phyloP scores from a whole-genome alignment of 2,329 filamentous ascomycete genomes.

The Xylaria hypoxylon region DNA sequence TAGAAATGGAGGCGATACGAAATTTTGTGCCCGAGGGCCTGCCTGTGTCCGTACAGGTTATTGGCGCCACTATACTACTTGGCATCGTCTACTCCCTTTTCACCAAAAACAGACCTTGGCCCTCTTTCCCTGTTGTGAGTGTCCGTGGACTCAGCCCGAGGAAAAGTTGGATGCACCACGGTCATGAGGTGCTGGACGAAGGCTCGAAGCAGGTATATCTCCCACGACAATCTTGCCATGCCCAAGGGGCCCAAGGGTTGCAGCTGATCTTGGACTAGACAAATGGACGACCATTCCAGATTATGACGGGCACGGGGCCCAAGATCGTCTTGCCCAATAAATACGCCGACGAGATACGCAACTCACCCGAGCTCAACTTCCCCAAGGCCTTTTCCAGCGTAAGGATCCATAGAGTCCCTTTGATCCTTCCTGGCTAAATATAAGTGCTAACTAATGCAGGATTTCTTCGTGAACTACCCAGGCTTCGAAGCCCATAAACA shows the following conservation, averaged over 20 bases:
- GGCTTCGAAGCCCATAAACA: conserved; percentile 50
- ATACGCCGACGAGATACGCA: conserved; percentile 53
- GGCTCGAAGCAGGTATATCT: conserved; percentile 44
- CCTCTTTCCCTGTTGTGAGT: conserved; percentile 47
- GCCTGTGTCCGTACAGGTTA: conserved; percentile 46
- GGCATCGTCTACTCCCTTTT: conserved; percentile 47
- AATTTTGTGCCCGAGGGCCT: conserved; percentile 47
- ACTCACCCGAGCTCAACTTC: conserved; percentile 51
- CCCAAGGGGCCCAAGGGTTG: background rate
- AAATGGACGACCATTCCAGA: conserved; percentile 50
- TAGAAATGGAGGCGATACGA: conserved; percentile 44
- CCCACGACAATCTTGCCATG: background rate
- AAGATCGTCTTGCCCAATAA: conserved; percentile 51
- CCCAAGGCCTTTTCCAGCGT: conserved; percentile 52
- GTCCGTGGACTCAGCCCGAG: conserved; percentile 46
- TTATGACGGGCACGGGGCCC: conserved; percentile 50
- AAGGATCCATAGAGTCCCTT: conserved; percentile 6
- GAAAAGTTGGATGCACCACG: conserved; percentile 48
- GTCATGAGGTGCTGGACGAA: conserved; percentile 43
- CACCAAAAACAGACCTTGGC: conserved; percentile 44
- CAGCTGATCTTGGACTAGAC: conserved; percentile 43
- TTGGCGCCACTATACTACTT: conserved; percentile 46
- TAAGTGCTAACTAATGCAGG: conserved; percentile 40
- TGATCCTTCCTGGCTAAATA: background rate
- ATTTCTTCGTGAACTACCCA: conserved; percentile 51